A percentile compares a stretch with the other conserved stretches of the same genome.
These are phyloP conservation scores for Podaxis mareebaensis DNA, from an alignment of 768 basidiomycete species.

Conservation along the genomic window DNA sequence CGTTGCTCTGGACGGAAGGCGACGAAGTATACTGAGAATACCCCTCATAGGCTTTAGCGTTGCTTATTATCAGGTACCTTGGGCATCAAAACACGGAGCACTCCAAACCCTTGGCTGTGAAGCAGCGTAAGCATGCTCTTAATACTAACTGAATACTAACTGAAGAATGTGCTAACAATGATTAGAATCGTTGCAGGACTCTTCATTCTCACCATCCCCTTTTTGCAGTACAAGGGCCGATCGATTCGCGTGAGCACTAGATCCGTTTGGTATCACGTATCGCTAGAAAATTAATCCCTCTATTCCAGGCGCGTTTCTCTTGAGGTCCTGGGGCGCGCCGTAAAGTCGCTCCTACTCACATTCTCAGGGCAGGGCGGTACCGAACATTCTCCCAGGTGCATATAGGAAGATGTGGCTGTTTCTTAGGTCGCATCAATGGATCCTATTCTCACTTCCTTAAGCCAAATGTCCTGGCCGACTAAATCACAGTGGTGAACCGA, in stretches of 20 bases:
- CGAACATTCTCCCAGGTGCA: too few species aligned
- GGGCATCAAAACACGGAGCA: slow-evolving; percentile 61
- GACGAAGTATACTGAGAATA: not conserved
- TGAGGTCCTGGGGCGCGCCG: not conserved
- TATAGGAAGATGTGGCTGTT: too few species aligned
- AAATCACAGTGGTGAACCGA: too few species aligned
- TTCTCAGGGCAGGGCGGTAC: too few species aligned
- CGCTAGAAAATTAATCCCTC: not conserved
- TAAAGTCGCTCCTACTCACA: too few species aligned
- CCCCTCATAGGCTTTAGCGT: slow-evolving; percentile 50
- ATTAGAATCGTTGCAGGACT: slow-evolving; percentile 48
- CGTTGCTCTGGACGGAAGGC: not conserved
- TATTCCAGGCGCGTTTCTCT: slow-evolving; percentile 2
- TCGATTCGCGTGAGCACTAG: slow-evolving; percentile 41
- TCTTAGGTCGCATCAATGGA: too few species aligned
- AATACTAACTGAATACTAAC: not conserved
- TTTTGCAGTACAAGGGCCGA: slow-evolving; percentile 50
- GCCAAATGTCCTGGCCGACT: too few species aligned
- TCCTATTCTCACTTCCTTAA: too few species aligned
- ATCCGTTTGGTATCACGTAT: not conserved
- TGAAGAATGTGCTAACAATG: not conserved
- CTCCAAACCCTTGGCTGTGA: slow-evolving; percentile 64
- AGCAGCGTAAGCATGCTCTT: slow-evolving; percentile 46
- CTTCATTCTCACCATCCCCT: slow-evolving; percentile 53
- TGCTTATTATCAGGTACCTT: slow-evolving; percentile 67